Conservation (phyloP, 2,329 filamentous ascomycete species). For the Stagonosporopsis rhizophila region DNA sequence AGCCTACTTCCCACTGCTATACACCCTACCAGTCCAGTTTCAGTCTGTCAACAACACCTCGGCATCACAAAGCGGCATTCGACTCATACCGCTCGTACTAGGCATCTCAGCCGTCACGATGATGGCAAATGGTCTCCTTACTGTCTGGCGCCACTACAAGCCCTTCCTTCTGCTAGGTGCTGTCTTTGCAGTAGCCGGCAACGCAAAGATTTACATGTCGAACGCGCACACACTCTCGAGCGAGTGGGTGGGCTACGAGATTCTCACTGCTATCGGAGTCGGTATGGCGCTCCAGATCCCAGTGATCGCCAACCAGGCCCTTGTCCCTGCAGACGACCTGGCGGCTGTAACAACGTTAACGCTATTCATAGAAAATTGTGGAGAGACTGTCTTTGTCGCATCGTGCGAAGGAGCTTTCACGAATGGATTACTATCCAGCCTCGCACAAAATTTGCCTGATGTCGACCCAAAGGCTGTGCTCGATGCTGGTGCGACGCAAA, state of each 20-base stretch:
- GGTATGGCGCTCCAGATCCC: slow-evolving; percentile 53
- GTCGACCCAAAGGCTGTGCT: slow-evolving; percentile 48
- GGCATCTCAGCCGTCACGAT: slow-evolving; percentile 39
- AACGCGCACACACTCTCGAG: slow-evolving; percentile 44
- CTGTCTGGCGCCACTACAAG: slow-evolving; percentile 50
- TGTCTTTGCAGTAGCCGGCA: slow-evolving; percentile 28
- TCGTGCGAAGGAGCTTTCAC: slow-evolving; percentile 54
- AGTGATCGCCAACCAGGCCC: slow-evolving; percentile 51
- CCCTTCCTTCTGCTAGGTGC: slow-evolving; percentile 51
- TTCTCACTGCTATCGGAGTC: slow-evolving; percentile 54
- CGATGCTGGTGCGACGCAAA: slow-evolving; percentile 54
- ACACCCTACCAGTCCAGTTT: slow-evolving; percentile 39
- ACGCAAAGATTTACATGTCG: slow-evolving; percentile 44
- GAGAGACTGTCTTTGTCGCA: slow-evolving; percentile 53
- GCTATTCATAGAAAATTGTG: slow-evolving; percentile 54
- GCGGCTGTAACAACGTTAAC: slow-evolving; percentile 50
- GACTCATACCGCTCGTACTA: slow-evolving; percentile 38
- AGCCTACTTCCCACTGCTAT: slow-evolving; percentile 38
- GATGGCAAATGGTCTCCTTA: slow-evolving; percentile 35
- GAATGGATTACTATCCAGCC: slow-evolving; percentile 46
- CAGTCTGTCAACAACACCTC: slow-evolving; percentile 36
- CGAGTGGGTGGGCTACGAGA: slow-evolving; percentile 59
- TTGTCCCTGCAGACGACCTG: slow-evolving; percentile 48
- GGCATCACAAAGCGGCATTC: slow-evolving; percentile 36
- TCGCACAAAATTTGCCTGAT: slow-evolving; percentile 45